Evolutionary conservation across 306 rosid species (phyloP), one percentile per base, ranked within the genome.

Genomic region (Castanospermum australe): DNA sequence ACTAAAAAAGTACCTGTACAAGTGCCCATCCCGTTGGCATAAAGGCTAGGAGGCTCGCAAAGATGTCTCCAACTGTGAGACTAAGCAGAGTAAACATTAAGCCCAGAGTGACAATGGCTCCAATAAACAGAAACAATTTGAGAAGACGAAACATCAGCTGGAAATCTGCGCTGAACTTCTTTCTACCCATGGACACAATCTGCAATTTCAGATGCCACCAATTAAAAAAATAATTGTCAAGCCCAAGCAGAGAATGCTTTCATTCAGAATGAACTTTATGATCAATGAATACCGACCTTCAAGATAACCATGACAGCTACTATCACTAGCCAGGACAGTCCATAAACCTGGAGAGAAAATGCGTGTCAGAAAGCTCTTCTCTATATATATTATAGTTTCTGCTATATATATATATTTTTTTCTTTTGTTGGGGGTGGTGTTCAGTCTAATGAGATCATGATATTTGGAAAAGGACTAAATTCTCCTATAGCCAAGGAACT

Each of bases 111-210:
- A 89, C 89, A 1, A 95, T 36, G 35, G 85, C 83, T 50, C 94
- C 99, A 67, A 90, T 83, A 39, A 95, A 92, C 79, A 95, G 86
- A 67, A 89, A 81, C 77, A 95, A 77, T 85, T 95, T 95, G 68
- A 93, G 89, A 86, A 95, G 95, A 63, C 99, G 93, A 81, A 95
- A 95, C 98, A 95, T 84, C 83, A 95, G 84, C 89, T 95, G 99
- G 85, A 93, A 93, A 82, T 95, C 98, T 68, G 98, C 98, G 28
- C 99, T 93, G 84, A 93, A 95, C 81, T 78, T 85, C 90, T 91
- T 90, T 84, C 96, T 90, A 41, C 99, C 99, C 93, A 93, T 35
- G 61, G 98, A 93, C 30, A 93, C 98, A 36, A 93, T 86, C 99
- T 95, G 93, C 84, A 85, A 79, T 86, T 86, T 82, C 67, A 65